Conservation (phyloP, 352 stramenopile genomes). For the Halophytophthora batemanensis region DNA sequence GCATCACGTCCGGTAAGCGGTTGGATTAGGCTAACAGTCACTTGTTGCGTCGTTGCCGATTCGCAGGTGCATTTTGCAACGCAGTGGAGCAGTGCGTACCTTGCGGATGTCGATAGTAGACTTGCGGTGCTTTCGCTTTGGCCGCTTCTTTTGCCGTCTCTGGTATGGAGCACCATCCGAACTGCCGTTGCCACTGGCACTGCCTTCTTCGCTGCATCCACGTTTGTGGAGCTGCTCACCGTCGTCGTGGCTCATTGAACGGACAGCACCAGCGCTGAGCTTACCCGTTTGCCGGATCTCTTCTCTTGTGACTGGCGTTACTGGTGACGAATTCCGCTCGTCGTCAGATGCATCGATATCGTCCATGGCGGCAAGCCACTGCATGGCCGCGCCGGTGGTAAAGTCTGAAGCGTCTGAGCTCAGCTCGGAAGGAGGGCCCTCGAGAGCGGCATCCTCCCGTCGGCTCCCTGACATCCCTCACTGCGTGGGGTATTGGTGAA, state of each 20-base stretch:
- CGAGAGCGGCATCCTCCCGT: too few relatives aligned
- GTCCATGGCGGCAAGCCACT: conserved; percentile 25
- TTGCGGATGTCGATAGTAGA: conserved; percentile 32
- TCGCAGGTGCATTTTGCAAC: too few relatives aligned
- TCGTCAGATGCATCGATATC: conserved; percentile 13
- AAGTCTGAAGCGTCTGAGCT: too few relatives aligned
- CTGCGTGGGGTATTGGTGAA: too few relatives aligned
- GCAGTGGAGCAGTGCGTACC: conserved; percentile 1
- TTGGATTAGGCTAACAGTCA: too few relatives aligned
- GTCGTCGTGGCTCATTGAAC: background rate
- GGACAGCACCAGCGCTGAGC: conserved; percentile 3
- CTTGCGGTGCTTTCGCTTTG: conserved; percentile 27
- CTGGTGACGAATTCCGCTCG: background rate
- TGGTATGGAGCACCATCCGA: background rate
- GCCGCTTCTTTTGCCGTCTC: conserved; percentile 13
- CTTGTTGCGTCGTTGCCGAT: too few relatives aligned
- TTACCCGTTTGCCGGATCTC: background rate
- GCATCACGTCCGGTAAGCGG: conserved; percentile 1
- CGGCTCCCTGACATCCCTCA: too few relatives aligned
- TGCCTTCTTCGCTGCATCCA: conserved; percentile 14
- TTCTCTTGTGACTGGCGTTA: background rate
- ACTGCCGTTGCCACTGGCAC: background rate
- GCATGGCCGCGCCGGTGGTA: conserved; percentile 21
- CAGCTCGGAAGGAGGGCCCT: too few relatives aligned
- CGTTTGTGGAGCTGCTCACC: background rate